These are phyloP conservation scores for Rhododendron ferrugineum DNA, from an alignment of 148 eudicot species.

Conservation along the genomic window DNA sequence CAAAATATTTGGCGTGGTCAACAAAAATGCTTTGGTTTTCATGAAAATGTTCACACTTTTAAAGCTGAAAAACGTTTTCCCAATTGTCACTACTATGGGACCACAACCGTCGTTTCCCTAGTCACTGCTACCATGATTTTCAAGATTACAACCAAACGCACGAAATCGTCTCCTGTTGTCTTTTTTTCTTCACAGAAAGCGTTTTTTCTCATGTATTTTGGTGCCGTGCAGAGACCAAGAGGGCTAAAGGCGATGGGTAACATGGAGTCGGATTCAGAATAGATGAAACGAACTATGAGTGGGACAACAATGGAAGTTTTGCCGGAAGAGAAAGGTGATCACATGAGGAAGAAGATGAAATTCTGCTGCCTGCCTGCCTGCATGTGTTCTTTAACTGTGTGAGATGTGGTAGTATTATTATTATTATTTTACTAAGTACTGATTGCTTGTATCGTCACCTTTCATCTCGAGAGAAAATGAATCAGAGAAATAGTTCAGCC, in stretches of 20 bases:
- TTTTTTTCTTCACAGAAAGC: no score
- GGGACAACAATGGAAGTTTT: background rate
- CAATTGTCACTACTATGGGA: no score
- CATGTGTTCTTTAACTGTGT: background rate
- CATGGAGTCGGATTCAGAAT: conserved; percentile 73
- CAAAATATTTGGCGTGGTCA: background rate
- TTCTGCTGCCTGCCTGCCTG: background rate
- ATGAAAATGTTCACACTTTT: background rate
- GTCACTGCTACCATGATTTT: no score
- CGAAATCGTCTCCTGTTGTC: no score
- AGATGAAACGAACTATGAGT: background rate
- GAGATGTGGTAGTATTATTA: background rate
- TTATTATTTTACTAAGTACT: background rate
- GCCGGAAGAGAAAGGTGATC: background rate
- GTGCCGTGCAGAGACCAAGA: conserved; percentile 66
- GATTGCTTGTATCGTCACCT: background rate
- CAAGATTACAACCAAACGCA: no score
- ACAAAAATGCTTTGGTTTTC: background rate
- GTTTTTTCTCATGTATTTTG: background rate
- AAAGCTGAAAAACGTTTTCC: no score
- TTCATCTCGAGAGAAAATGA: background rate
- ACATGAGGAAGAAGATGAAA: background rate
- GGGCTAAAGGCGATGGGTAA: conserved; percentile 88
- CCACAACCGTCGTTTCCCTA: no score
- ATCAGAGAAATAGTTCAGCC: background rate